Base-by-base conservation (phyloP, 371 early-diverging fungal species). In the Rhizopus arrhizus region DNA sequence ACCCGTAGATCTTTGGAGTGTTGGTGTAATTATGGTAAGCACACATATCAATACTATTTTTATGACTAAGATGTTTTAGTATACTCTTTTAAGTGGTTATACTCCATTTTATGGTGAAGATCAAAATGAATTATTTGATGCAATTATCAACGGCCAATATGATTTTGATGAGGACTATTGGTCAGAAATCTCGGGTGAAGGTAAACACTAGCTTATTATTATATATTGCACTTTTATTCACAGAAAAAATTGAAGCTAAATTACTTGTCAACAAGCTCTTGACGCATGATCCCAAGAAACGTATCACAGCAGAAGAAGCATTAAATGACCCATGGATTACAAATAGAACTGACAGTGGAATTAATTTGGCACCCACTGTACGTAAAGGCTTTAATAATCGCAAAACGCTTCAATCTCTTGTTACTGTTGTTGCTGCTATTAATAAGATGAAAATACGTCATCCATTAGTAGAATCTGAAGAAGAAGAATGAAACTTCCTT, bases 91-190 rank as follows among this genome's bases (percentile, higher is more conserved):
- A 13, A 88, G 89, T 70, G 97, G 97, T 2, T 85, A 80, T 56
- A 87, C 94, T 10, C 97, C 97, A 31, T 96, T 94, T 77, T 92
- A 91, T 64, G 89, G 82, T 16, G 81, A 82, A 55, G 82, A 87
- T 56, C 87, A 86, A 64, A 68, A 79, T 40, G 68, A 80, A 12
- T 72, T 91, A 41, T 76, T 88, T 43, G 68, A 77, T 13, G 73
- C 73, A 28, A 91, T 92, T 66, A 82, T 85, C 63, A 65, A 76
- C 58, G 89, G 84, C 60, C 67, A 83, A 34, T 82, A 86, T 40
- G 84, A 86, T 28, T 92, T 87, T 63, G 87, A 90, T 55, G 87
- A 89, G 34, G 84, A 85, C 40, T 88, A 85, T 70, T 92, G 93
- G 93, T 75, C 74, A 53, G 83, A 86, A 34, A 88, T 92, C 34